Evolutionary conservation across 2,329 filamentous ascomycete genomes (phyloP).

Genomic region (Hymenoscyphus linearis): DNA sequence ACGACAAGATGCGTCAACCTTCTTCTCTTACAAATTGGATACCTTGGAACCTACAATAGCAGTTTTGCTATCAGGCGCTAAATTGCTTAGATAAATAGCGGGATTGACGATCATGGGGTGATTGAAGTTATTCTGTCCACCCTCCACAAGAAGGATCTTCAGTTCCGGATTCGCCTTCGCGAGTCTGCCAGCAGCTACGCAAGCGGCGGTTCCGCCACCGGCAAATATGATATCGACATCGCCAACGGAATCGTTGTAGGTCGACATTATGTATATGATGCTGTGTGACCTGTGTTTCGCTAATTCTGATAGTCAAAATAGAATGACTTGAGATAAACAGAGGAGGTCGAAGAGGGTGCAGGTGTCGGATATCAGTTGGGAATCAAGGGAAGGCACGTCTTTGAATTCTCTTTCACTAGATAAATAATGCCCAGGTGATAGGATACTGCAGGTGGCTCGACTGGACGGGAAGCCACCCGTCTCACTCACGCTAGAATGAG

Average conservation of each 20-base stretch:
- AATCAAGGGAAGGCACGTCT: not conserved
- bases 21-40: not conserved
- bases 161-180: constrained; percentile 45
- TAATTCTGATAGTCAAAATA: not conserved
- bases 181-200: constrained; percentile 45
- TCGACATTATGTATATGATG: constrained; percentile 20
- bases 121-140: constrained; percentile 47
- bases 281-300: not conserved
- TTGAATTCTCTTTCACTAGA: not conserved
- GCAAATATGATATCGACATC: constrained; percentile 49
- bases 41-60: constrained; percentile 29
- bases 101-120: constrained; percentile 46
- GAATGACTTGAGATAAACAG: not conserved
- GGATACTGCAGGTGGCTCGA: too few relatives aligned
- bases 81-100: constrained; percentile 43
- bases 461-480: too few relatives aligned
- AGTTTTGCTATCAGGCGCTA: constrained; percentile 44
- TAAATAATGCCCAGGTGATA: not conserved
- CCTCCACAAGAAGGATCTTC: constrained; percentile 48
- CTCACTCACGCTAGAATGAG: too few relatives aligned
- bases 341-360: not conserved
- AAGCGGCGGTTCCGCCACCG: constrained; percentile 45
- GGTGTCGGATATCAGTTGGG: not conserved
- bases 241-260: constrained; percentile 22
- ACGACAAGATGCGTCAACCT: not conserved